Conservation (phyloP, 495 filamentous ascomycete species). For the Daldinia loculata region DNA sequence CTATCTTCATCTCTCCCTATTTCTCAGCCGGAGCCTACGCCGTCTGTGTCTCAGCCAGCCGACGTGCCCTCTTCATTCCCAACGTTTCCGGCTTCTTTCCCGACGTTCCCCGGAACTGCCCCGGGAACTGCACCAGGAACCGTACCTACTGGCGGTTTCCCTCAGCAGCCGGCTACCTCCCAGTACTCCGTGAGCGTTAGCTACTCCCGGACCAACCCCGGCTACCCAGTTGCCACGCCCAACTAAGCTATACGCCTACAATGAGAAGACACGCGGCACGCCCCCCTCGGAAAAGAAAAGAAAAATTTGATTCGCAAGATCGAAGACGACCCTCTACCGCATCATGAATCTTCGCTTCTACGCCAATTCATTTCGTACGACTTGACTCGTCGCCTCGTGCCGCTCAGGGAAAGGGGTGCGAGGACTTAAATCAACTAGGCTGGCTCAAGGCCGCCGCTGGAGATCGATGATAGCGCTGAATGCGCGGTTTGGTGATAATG, state of each 20-base stretch:
- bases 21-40: background rate
- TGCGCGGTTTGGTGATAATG: slow-evolving; percentile 13
- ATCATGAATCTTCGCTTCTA: slow-evolving; percentile 14
- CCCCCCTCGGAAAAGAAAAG: background rate
- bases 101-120: background rate
- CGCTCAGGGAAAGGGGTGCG: slow-evolving; percentile 12
- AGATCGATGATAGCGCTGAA: slow-evolving; percentile 5
- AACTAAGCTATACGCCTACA: background rate
- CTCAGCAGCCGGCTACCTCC: background rate
- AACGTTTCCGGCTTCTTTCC: slow-evolving; percentile 12
- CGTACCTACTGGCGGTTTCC: background rate
- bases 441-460: slow-evolving; percentile 1
- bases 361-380: background rate
- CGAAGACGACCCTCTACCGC: background rate
- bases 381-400: background rate
- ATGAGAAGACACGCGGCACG: slow-evolving; percentile 5
- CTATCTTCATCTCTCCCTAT: background rate
- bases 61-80: background rate
- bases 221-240: slow-evolving; percentile 1
- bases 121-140: slow-evolving; percentile 4
- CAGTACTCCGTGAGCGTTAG: slow-evolving; percentile 14
- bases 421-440: background rate
- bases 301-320: slow-evolving; percentile 2
- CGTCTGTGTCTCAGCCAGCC: background rate
- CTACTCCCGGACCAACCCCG: slow-evolving; percentile 15